Base-by-base conservation (phyloP, 2,329 filamentous ascomycete genomes). In the Cytospora schulzeri region DNA sequence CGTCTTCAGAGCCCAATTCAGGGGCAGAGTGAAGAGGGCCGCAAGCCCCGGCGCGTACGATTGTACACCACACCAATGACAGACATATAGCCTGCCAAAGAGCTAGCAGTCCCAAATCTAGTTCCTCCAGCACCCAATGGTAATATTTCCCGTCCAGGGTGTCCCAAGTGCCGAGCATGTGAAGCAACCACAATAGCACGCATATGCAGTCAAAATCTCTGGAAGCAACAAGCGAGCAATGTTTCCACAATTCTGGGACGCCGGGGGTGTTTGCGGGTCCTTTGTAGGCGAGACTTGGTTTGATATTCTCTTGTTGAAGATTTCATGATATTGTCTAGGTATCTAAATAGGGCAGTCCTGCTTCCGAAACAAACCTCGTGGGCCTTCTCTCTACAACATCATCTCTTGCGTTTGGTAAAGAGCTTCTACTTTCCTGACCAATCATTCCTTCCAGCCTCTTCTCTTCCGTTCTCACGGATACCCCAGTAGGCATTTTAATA, bases 21-120 rank as follows among this genome's bases (percentile, higher is more conserved):
- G 57, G 61, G 62, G 64, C 62, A 56, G 35, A 58, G 62, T 65
- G 65, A 58, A 60, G 29, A 48, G 55, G 54, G 55, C 62, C 62
- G 54, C 58, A 59, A 57, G 50, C 48, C 33, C 55, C 58, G 58
- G 65, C 65, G 65, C 65, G 65, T 66, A 66, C 55, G 52, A 22
- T 52, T 53, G 55, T 26, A 15, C 24, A 26, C 52, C 24, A 57
- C 65, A 50, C 65, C 62, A 66, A 66, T 65, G 55, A 28, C 26
- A 62, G 29, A 41, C 22, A 26, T 17, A 59, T 38, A 33, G 28
- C 17, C 50, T 56, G 55, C 58, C 55, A 57, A 52, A 51, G 51
- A 58, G 33, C 51, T 64, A 35, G 45, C 51, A 60, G 38, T 55
- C 28, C 60, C 51, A 64, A 26, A 29, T 58, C 31, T 48, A 33